Conservation (phyloP, 2,329 filamentous ascomycete genomes). For the Ceratocystis huliohia region DNA sequence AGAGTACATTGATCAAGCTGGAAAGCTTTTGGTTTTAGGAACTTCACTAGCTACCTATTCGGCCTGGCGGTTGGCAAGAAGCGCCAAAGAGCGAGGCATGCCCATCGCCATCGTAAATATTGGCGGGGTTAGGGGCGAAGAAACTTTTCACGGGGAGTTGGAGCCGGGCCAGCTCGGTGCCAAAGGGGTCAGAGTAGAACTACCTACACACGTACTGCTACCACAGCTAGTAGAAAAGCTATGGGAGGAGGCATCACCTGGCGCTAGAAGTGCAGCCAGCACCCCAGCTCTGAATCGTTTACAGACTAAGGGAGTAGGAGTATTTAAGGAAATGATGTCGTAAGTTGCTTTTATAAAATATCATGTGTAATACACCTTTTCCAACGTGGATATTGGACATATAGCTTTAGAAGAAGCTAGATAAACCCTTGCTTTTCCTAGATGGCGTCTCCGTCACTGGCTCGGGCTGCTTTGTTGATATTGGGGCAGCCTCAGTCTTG, state of each 20-base stretch:
- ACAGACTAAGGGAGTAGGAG: conserved; percentile 24
- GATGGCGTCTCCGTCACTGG: conserved; percentile 23
- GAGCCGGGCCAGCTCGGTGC: conserved; percentile 39
- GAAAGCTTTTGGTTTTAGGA: conserved; percentile 65
- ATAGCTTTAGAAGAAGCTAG: conserved; percentile 39
- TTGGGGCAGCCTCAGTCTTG: conserved; percentile 25
- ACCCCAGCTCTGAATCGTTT: background rate
- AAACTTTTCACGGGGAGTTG: conserved; percentile 52
- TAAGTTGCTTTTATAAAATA: conserved; percentile 28
- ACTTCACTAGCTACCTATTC: conserved; percentile 92
- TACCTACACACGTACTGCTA: conserved; percentile 45
- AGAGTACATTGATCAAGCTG: conserved; percentile 62
- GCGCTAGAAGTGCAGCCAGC: background rate
- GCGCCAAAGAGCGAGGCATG: conserved; percentile 69
- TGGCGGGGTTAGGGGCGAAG: conserved; percentile 69
- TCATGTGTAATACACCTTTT: conserved; percentile 10
- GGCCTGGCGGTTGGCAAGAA: conserved; percentile 78
- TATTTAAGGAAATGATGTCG: conserved; percentile 50
- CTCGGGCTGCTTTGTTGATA: conserved; percentile 9
- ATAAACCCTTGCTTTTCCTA: conserved; percentile 26
- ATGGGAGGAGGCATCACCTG: conserved; percentile 12
- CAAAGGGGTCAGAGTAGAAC: conserved; percentile 43
- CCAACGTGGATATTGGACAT: conserved; percentile 17
- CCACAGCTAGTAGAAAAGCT: conserved; percentile 44
- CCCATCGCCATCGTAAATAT: conserved; percentile 80